Evolutionary conservation across 164 flowering plant genomes (phyloP).

Genomic region (Umbilicus rupestris): DNA sequence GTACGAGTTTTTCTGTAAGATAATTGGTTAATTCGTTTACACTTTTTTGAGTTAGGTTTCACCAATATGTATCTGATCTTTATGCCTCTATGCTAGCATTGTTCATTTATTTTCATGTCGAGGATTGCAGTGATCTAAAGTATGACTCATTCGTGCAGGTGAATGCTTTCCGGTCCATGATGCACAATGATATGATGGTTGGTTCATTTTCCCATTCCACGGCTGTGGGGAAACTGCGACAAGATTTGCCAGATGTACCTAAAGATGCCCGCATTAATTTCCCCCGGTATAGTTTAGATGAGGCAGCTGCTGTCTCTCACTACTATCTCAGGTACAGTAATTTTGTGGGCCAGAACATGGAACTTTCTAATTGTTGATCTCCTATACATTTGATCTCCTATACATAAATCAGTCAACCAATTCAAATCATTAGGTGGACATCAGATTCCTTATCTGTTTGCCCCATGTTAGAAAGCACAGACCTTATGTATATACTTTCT

Average conservation of each 20-base stretch:
- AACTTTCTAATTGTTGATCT: too few relatives aligned
- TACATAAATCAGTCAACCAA: too few relatives aligned
- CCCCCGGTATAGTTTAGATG: slow-evolving; percentile 76
- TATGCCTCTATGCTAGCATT: too few relatives aligned
- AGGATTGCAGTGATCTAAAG: not conserved
- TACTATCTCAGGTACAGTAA: slow-evolving; percentile 80
- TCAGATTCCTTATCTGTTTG: too few relatives aligned
- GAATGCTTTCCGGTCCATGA: slow-evolving; percentile 73
- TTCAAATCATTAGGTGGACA: too few relatives aligned
- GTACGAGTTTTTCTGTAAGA: too few relatives aligned
- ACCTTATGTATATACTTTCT: not conserved
- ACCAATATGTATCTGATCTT: too few relatives aligned
- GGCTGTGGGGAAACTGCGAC: slow-evolving; percentile 87
- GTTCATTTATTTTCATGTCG: not conserved
- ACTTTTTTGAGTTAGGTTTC: not conserved
- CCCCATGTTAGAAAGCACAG: too few relatives aligned
- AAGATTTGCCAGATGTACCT: slow-evolving; percentile 80
- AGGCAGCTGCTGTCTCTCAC: slow-evolving; percentile 77
- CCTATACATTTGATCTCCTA: too few relatives aligned
- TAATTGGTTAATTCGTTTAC: not conserved
- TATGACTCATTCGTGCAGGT: slow-evolving; percentile 47
- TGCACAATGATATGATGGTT: slow-evolving; percentile 93
- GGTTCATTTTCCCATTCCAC: slow-evolving; percentile 98
- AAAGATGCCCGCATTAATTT: slow-evolving; percentile 60
- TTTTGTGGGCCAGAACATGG: not conserved